Conservation (phyloP, 2,329 filamentous ascomycete genomes). For the Alternaria triticina region DNA sequence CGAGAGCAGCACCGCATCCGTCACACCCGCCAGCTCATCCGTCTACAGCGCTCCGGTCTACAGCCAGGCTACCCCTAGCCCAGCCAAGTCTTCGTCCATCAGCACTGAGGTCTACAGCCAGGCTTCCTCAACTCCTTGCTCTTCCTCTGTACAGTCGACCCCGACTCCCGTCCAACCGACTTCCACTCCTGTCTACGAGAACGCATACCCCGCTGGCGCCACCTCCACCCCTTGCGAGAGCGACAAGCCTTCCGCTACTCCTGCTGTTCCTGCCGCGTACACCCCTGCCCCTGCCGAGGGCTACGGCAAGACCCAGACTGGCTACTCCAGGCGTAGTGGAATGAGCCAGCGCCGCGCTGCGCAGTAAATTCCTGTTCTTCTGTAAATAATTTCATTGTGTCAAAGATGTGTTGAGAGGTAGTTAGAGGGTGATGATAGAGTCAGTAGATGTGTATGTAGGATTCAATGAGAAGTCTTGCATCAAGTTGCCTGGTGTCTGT, state of each 20-base stretch:
- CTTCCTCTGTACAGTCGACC: neutral
- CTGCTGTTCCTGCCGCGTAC: neutral
- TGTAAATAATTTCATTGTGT: neutral
- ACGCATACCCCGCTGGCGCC: conserved; percentile 5
- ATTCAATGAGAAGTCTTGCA: neutral
- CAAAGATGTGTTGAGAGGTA: neutral
- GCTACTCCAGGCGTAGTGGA: conserved; percentile 31
- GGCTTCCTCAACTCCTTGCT: neutral
- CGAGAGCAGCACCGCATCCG: conserved; percentile 1
- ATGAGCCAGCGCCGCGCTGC: conserved; percentile 28
- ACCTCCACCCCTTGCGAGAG: conserved; percentile 19
- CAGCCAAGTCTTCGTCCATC: neutral
- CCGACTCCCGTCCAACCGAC: neutral
- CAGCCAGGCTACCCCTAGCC: neutral
- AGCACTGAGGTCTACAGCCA: neutral
- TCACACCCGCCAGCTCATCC: neutral
- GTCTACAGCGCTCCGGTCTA: neutral
- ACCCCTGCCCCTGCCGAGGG: neutral
- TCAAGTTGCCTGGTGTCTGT: neutral
- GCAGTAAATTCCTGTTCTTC: neutral
- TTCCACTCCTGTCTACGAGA: conserved; percentile 4
- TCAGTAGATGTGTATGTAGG: neutral
- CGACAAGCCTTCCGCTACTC: conserved; percentile 11
- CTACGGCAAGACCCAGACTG: conserved; percentile 5
- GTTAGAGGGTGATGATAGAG: neutral